Conservation (phyloP, 768 basidiomycete genomes). For the Serendipita vermifera region DNA sequence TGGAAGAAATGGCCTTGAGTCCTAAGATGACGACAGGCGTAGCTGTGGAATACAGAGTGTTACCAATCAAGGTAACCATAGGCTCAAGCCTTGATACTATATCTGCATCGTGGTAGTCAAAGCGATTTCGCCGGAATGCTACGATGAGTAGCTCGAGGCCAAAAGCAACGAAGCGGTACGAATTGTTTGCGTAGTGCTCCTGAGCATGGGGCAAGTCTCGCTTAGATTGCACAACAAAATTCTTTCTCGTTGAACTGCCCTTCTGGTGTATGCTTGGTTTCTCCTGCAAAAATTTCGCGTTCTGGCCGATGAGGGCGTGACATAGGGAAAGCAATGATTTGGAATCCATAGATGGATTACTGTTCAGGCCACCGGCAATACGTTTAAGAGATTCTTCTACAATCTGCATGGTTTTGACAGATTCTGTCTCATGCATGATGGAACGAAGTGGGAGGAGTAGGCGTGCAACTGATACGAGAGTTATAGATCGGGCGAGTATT, state of each 20-base stretch:
- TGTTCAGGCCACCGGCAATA: slow-evolving; percentile 70
- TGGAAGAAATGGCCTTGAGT: slow-evolving; percentile 64
- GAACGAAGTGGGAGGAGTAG: slow-evolving; percentile 67
- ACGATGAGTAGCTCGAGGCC: slow-evolving; percentile 86
- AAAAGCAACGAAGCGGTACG: slow-evolving; percentile 81
- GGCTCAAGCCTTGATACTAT: slow-evolving; percentile 74
- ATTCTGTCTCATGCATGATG: slow-evolving; percentile 77
- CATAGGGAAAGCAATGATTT: slow-evolving; percentile 67
- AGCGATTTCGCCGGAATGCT: slow-evolving; percentile 70
- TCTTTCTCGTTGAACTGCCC: slow-evolving; percentile 26
- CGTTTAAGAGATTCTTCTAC: slow-evolving; percentile 83
- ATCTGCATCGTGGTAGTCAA: slow-evolving; percentile 66
- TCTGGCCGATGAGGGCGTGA: slow-evolving; percentile 81
- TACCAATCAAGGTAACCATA: slow-evolving; percentile 77
- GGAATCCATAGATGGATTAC: slow-evolving; percentile 58
- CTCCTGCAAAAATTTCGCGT: slow-evolving; percentile 72
- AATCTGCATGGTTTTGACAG: slow-evolving; percentile 61
- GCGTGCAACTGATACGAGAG: slow-evolving; percentile 60
- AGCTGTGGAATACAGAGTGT: slow-evolving; percentile 77
- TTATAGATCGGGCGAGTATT: slow-evolving; percentile 63
- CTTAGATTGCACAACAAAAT: slow-evolving; percentile 67
- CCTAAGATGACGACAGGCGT: slow-evolving; percentile 61
- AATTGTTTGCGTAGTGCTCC: slow-evolving; percentile 75
- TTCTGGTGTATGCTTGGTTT: slow-evolving; percentile 28
- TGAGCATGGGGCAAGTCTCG: slow-evolving; percentile 40